Percentiles rank a stretch among this genome's conserved stretches.
Evolutionary conservation across 1,284 basidiomycete species (phyloP).

Genomic region (Rhodotorula sp.): DNA sequence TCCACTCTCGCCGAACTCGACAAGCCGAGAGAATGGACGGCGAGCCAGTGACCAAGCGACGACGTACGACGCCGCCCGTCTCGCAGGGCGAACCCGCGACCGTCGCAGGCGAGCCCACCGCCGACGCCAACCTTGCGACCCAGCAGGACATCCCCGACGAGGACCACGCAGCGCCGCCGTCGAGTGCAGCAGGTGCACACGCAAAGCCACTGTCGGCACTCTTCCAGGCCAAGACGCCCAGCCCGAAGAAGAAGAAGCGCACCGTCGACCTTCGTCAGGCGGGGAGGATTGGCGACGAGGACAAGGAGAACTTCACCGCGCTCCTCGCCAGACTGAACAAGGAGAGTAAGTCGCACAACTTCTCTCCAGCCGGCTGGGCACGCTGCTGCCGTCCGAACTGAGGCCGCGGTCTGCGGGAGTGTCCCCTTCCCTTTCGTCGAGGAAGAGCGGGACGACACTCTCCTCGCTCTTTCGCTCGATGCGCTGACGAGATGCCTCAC

Average conservation of each 20-base stretch:
- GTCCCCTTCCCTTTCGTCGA: background rate
- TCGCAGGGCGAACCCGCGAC: conserved; percentile 7
- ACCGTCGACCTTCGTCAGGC: conserved; percentile 22
- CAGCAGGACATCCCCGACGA: conserved; percentile 30
- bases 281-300: conserved; percentile 33
- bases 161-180: conserved; percentile 39
- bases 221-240: conserved; percentile 22
- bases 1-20: background rate
- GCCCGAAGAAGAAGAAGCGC: conserved; percentile 22
- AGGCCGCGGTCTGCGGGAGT: background rate
- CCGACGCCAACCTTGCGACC: conserved; percentile 11
- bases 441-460: too few relatives aligned
- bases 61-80: conserved; percentile 5
- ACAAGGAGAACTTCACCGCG: conserved; percentile 34
- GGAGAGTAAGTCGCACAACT: conserved; percentile 26
- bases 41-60: conserved; percentile 17
- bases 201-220: conserved; percentile 38
- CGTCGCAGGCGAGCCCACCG: conserved; percentile 12
- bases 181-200: conserved; percentile 37
- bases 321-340: conserved; percentile 36
- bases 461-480: background rate
- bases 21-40: conserved; percentile 3
- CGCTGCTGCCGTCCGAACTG: background rate
- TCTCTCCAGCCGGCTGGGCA: fast-evolving
- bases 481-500: background rate